A percentile compares a stretch with the other conserved stretches of the same genome.
Conservation (phyloP, 176 grass and related monocot genomes). For the Otatea glauca region DNA sequence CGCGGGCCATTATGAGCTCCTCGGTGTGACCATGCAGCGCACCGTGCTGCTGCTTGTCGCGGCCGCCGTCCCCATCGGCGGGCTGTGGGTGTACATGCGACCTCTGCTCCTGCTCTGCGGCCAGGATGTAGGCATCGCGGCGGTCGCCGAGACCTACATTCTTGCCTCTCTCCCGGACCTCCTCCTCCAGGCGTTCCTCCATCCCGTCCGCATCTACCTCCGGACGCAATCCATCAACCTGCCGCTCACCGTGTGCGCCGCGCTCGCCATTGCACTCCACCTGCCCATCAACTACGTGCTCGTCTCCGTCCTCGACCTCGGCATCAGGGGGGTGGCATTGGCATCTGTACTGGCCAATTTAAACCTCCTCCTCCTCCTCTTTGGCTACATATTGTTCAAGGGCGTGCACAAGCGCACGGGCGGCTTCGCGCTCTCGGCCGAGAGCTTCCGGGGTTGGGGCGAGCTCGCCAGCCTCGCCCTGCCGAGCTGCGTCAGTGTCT, state of each 20-base stretch:
- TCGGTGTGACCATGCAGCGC: slow-evolving; percentile 74
- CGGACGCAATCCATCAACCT: slow-evolving; percentile 83
- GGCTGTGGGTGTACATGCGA: slow-evolving; percentile 66
- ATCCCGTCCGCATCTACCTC: slow-evolving; percentile 79
- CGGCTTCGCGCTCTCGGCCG: slow-evolving; percentile 53
- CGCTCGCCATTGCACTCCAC: slow-evolving; percentile 74
- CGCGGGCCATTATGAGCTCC: slow-evolving; percentile 56
- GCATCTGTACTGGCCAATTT: slow-evolving; percentile 71
- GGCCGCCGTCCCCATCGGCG: slow-evolving; percentile 59
- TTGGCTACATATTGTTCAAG: slow-evolving; percentile 58
- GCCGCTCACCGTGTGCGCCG: slow-evolving; percentile 68
- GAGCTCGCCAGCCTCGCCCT: slow-evolving; percentile 66
- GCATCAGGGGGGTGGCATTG: slow-evolving; percentile 66
- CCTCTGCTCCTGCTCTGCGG: slow-evolving; percentile 81
- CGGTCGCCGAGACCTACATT: slow-evolving; percentile 78
- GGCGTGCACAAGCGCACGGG: slow-evolving; percentile 63
- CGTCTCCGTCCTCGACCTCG: slow-evolving; percentile 66
- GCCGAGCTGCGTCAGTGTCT: slow-evolving; percentile 88
- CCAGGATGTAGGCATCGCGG: slow-evolving; percentile 70
- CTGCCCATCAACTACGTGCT: slow-evolving; percentile 82
- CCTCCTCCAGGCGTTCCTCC: slow-evolving; percentile 71
- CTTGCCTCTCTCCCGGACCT: slow-evolving; percentile 76
- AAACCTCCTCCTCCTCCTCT: slow-evolving; percentile 77
- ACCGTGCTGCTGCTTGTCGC: slow-evolving; percentile 69
- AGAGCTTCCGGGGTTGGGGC: slow-evolving; percentile 75